Evolutionary conservation across 345 rosid species (phyloP).

Genomic region (Linum trigynum): DNA sequence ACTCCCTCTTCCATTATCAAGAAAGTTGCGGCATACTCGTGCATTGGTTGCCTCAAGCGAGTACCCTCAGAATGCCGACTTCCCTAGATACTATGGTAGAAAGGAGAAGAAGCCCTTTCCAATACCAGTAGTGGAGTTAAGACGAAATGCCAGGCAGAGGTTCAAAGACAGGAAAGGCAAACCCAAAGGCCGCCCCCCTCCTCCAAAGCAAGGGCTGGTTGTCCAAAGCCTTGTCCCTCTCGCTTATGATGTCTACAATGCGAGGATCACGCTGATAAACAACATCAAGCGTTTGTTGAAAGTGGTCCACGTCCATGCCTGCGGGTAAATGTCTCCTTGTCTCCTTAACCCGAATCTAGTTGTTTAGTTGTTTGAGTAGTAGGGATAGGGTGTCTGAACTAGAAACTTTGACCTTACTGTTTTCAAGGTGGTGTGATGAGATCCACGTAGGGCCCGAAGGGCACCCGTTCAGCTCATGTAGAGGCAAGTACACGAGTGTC

Average conservation of each 20-base stretch:
- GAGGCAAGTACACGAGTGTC: slow-evolving; percentile 46
- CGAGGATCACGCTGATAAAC: slow-evolving; percentile 62
- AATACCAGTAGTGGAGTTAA: slow-evolving; percentile 62
- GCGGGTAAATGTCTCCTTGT: slow-evolving; percentile 45
- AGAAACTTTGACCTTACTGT: not conserved
- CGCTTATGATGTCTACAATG: slow-evolving; percentile 64
- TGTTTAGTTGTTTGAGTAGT: not conserved
- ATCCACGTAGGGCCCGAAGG: slow-evolving; percentile 85
- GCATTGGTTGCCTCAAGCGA: slow-evolving; percentile 37
- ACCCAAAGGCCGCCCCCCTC: slow-evolving; percentile 48
- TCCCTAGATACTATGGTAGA: slow-evolving; percentile 54
- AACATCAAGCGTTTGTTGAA: slow-evolving; percentile 69
- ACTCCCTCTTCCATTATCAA: slow-evolving; percentile 21
- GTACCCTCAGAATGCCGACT: slow-evolving; percentile 79
- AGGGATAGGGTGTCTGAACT: not conserved
- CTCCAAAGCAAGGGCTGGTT: slow-evolving; percentile 74
- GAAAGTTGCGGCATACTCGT: slow-evolving; percentile 24
- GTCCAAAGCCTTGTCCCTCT: slow-evolving; percentile 58
- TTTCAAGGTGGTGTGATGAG: slow-evolving; percentile 70
- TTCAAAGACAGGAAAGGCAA: slow-evolving; percentile 55
- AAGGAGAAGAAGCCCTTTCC: slow-evolving; percentile 93
- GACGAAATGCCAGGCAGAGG: slow-evolving; percentile 92
- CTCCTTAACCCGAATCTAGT: not conserved
- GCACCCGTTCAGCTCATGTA: slow-evolving; percentile 92
- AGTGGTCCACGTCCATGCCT: slow-evolving; percentile 81